A percentile compares a stretch with the other conserved stretches of the same genome.
Evolutionary conservation across 1,284 basidiomycete species (phyloP).

Genomic region (Phaffia rhodozyma): DNA sequence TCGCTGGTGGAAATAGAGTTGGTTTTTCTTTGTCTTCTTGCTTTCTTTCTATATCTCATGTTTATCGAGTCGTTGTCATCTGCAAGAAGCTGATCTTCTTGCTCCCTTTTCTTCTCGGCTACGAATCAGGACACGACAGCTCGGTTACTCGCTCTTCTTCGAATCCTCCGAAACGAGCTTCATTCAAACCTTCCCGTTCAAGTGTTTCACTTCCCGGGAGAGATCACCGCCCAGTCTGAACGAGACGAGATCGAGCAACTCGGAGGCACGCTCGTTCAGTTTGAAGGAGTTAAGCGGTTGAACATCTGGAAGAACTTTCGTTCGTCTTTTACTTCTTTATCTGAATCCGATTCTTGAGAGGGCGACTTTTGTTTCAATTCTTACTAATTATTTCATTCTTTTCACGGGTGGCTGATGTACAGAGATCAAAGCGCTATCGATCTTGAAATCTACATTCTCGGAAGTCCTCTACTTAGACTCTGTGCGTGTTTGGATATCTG

Average conservation of each 20-base stretch:
- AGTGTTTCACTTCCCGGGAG: conserved; percentile 38
- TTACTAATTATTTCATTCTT: background rate
- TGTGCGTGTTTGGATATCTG: background rate
- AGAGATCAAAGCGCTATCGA: conserved; percentile 38
- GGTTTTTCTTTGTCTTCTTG: conserved; percentile 15
- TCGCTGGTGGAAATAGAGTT: conserved; percentile 38
- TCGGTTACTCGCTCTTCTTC: conserved; percentile 33
- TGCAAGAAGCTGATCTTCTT: background rate
- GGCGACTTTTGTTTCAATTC: background rate
- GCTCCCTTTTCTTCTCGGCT: background rate
- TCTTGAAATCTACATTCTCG: conserved; percentile 36
- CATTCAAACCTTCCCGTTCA: conserved; percentile 35
- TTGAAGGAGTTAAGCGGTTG: conserved; percentile 18
- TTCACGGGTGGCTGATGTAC: background rate
- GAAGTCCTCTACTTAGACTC: conserved; percentile 38
- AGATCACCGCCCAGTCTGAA: conserved; percentile 29
- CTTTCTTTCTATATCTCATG: background rate
- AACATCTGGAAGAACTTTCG: conserved; percentile 34
- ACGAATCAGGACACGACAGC: conserved; percentile 34
- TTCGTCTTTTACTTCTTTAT: conserved; percentile 19
- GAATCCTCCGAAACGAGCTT: conserved; percentile 31
- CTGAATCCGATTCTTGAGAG: no score
- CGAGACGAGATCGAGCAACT: conserved; percentile 29
- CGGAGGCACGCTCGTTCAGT: conserved; percentile 29
- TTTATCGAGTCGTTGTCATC: background rate